Evolutionary conservation across 2,329 filamentous ascomycete genomes (phyloP).

Genomic region (Botrytis tulipae): DNA sequence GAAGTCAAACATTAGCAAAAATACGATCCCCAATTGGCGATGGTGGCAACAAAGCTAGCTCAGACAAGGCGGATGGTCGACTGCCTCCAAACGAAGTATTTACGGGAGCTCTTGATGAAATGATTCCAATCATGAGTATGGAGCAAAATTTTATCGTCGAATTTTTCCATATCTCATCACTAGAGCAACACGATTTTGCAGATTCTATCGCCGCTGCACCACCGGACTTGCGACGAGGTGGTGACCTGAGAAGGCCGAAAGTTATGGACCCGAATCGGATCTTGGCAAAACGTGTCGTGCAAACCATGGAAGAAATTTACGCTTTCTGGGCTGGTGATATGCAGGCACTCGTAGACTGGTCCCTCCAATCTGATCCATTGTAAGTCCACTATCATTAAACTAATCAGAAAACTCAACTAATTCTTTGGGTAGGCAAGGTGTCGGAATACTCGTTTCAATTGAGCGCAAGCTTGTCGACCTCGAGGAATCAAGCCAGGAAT

Average conservation of each 20-base stretch:
- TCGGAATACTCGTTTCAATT: slow-evolving; percentile 78
- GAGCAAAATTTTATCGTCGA: slow-evolving; percentile 98
- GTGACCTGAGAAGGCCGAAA: slow-evolving; percentile 70
- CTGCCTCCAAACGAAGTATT: slow-evolving; percentile 80
- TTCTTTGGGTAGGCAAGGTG: slow-evolving; percentile 65
- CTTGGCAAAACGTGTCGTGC: slow-evolving; percentile 79
- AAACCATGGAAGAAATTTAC: slow-evolving; percentile 86
- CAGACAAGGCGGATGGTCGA: slow-evolving; percentile 64
- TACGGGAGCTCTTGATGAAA: slow-evolving; percentile 73
- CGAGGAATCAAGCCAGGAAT: slow-evolving; percentile 91
- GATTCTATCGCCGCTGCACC: slow-evolving; percentile 68
- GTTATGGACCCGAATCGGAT: slow-evolving; percentile 86
- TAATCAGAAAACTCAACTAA: slow-evolving; percentile 25
- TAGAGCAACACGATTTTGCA: slow-evolving; percentile 77
- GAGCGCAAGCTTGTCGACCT: slow-evolving; percentile 77
- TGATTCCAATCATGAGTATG: slow-evolving; percentile 78
- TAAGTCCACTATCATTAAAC: slow-evolving; percentile 49
- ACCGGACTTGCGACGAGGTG: slow-evolving; percentile 67
- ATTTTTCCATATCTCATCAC: slow-evolving; percentile 90
- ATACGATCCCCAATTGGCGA: slow-evolving; percentile 68
- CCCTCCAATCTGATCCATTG: slow-evolving; percentile 75
- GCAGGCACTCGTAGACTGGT: slow-evolving; percentile 80
- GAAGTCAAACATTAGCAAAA: slow-evolving; percentile 82
- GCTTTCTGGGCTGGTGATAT: slow-evolving; percentile 77
- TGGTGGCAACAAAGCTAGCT: slow-evolving; percentile 48